Evolutionary conservation across 108 stramenopile species (phyloP).

Genomic region (Fragilariopsis cylindrus): DNA sequence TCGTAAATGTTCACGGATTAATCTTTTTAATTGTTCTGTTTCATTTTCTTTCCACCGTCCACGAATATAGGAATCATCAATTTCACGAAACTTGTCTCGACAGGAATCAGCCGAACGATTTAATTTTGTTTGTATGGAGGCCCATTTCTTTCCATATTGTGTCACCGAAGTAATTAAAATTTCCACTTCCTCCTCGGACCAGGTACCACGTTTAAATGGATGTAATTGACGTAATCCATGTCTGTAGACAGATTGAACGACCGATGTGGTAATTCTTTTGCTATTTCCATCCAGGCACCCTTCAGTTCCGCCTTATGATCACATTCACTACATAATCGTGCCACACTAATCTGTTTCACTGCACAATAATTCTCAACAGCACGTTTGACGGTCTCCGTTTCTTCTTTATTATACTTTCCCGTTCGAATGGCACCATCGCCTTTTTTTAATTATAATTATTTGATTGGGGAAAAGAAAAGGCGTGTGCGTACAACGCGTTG

Average conservation of each 20-base stretch:
- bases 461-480: slow-evolving; percentile 24
- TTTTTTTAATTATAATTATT: neutral
- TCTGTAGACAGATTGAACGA: slow-evolving; percentile 80
- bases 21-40: slow-evolving; percentile 46
- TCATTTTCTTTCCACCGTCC: slow-evolving; percentile 77
- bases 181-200: slow-evolving; percentile 66
- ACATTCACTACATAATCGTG: slow-evolving; percentile 69
- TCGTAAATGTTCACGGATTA: slow-evolving; percentile 54
- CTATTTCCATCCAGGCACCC: slow-evolving; percentile 87
- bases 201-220: slow-evolving; percentile 70
- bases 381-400: slow-evolving; percentile 47
- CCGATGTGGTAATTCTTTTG: slow-evolving; percentile 73
- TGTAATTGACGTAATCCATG: slow-evolving; percentile 74
- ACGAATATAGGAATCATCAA: slow-evolving; percentile 51
- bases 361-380: slow-evolving; percentile 71
- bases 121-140: slow-evolving; percentile 64
- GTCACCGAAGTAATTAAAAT: slow-evolving; percentile 50
- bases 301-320: slow-evolving; percentile 77
- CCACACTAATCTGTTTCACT: slow-evolving; percentile 48
- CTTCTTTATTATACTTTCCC: slow-evolving; percentile 66
- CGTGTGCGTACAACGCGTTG: neutral
- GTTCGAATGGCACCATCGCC: neutral
- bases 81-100: slow-evolving; percentile 73
- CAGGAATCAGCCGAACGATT: slow-evolving; percentile 69
- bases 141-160: slow-evolving; percentile 71